These are phyloP conservation scores for Beauveria rudraprayagi DNA, from an alignment of 2,329 filamentous ascomycete species.

Conservation along the genomic window DNA sequence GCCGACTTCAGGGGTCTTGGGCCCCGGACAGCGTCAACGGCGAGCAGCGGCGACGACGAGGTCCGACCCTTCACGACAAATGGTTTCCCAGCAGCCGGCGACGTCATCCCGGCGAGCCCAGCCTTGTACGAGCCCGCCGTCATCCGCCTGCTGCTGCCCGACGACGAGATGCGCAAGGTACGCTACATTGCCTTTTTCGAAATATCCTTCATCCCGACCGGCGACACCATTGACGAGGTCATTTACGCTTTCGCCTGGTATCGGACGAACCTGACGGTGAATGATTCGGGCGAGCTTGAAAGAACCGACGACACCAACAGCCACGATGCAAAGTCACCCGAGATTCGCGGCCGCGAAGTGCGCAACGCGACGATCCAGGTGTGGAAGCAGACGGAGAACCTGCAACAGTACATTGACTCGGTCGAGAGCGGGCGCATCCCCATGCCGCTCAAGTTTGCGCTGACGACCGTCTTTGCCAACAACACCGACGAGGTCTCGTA, in stretches of 20 bases:
- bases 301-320: neutral
- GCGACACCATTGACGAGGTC: neutral
- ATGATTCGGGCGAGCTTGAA: neutral
- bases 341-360: neutral
- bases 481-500: neutral
- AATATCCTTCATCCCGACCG: neutral
- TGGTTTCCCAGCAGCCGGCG: neutral
- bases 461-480: neutral
- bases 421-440: neutral
- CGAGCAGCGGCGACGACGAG: neutral
- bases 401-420: neutral
- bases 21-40: neutral
- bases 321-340: neutral
- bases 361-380: slow-evolving; percentile 7
- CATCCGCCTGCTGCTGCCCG: neutral
- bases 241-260: neutral
- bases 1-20: neutral
- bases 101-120: neutral
- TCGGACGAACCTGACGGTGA: neutral
- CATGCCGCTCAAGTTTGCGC: neutral
- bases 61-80: neutral
- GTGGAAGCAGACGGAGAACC: neutral
- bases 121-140: neutral
- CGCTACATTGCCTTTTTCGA: slow-evolving; percentile 6
- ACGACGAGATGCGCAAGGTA: neutral